Base-by-base conservation (phyloP, 164 flowering plant genomes). In the Litsea cubeba region DNA sequence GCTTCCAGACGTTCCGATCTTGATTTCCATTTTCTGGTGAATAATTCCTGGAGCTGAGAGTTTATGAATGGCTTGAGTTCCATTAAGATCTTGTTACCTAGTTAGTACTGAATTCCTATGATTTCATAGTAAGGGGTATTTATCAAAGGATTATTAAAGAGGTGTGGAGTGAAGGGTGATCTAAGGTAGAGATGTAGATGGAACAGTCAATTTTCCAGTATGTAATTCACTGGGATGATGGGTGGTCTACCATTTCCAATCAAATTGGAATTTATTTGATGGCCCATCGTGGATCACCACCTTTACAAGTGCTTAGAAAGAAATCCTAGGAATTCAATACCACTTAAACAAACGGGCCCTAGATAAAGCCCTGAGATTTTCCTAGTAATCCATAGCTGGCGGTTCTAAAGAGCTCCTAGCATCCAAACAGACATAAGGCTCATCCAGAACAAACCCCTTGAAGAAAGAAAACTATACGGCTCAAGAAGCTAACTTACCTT, bases 401-500 rank as follows among this genome's bases (percentile, higher is more conserved):
- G 14, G 17, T 63, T 63, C 28, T 11, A 32, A 12, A 10, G 28
- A 63, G 28, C 46, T 63, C 15, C 66, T 7, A 63, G 66, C 14
- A 24, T 24, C 14, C 28, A 2, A 63, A 14, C 12, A 12, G 26
- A 23, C 66, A 11, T 22, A 66, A 26, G 46, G 46, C 11, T 60
- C 60, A 65, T 26, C 23, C 40, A 58, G 2, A 5, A 10, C 26
- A 50, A 72, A 72, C 23, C 23, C 18, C 23, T 23, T 1, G 62
- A 60, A 50, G 28, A 30, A 24, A 30, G 7, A 54, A 75, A 71
- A 75, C 69, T 35, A 66, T 17, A 66, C 66, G 2, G 12, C 69
- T 26, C 8, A 30, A 66, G 15, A 26, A 0, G 15, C 18, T 23
- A 75, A 72, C 78, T 75, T 35, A 75, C 78, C 17, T 2, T 35